Conservation (phyloP, 352 stramenopile genomes). For the Pythium diclinum region DNA sequence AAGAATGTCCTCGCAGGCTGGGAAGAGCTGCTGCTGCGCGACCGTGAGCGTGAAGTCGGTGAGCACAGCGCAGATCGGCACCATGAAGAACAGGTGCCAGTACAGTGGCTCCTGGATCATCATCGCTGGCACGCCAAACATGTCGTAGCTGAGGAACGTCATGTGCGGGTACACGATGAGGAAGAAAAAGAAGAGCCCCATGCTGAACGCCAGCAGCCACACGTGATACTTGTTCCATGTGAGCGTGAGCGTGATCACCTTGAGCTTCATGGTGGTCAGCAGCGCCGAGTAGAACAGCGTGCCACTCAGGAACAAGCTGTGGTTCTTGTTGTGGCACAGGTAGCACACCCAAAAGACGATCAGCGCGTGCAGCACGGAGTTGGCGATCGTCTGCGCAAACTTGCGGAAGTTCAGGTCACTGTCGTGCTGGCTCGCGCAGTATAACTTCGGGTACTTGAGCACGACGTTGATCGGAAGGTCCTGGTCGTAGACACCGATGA, state of each 20-base stretch:
- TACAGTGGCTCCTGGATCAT: slow-evolving; percentile 48
- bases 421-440: slow-evolving; percentile 43
- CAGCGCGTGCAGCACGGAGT: slow-evolving; percentile 47
- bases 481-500: slow-evolving; percentile 79
- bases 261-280: slow-evolving; percentile 67
- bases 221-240: slow-evolving; percentile 67
- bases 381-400: slow-evolving; percentile 52
- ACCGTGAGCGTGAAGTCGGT: slow-evolving; percentile 41
- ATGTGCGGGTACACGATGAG: slow-evolving; percentile 55
- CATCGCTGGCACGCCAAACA: slow-evolving; percentile 44
- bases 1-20: slow-evolving; percentile 56
- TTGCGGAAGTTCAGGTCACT: slow-evolving; percentile 60
- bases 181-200: slow-evolving; percentile 64
- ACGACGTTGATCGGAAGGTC: slow-evolving; percentile 66
- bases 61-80: slow-evolving; percentile 40
- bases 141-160: slow-evolving; percentile 72
- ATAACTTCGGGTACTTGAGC: slow-evolving; percentile 55
- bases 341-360: slow-evolving; percentile 59
- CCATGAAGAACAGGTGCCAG: slow-evolving; percentile 56
- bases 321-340: slow-evolving; percentile 32
- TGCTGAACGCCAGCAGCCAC: slow-evolving; percentile 48
- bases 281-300: slow-evolving; percentile 69
- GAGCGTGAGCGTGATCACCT: slow-evolving; percentile 60
- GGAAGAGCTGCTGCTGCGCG: slow-evolving; percentile 49
- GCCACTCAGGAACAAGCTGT: slow-evolving; percentile 47